These are phyloP conservation scores for Globisporangium recalcitrans DNA, from an alignment of 352 stramenopile species.

Conservation along the genomic window DNA sequence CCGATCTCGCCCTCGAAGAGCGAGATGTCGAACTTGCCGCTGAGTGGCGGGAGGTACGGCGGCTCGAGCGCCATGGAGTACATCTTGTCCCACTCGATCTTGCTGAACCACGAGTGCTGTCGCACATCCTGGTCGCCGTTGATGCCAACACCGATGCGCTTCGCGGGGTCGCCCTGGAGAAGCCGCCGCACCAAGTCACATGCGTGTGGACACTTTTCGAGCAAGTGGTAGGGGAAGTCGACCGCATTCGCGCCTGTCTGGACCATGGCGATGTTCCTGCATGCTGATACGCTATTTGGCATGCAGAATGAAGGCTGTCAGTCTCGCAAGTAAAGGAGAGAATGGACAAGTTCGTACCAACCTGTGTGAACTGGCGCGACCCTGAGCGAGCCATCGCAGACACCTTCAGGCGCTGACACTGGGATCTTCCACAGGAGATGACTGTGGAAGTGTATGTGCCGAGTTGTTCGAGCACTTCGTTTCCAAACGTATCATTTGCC, in stretches of 20 bases:
- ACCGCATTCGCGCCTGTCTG: conserved; percentile 75
- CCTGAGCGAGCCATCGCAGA: conserved; percentile 45
- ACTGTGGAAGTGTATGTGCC: conserved; percentile 48
- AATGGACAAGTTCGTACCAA: conserved; percentile 5
- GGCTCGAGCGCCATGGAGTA: conserved; percentile 48
- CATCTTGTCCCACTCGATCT: conserved; percentile 76
- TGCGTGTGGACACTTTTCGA: conserved; percentile 56
- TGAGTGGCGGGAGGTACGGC: conserved; percentile 60
- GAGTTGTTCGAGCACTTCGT: conserved; percentile 50
- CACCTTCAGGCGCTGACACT: conserved; percentile 60
- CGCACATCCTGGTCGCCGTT: conserved; percentile 63
- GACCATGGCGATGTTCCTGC: conserved; percentile 91
- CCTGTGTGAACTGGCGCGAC: conserved; percentile 56
- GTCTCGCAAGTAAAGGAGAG: not conserved
- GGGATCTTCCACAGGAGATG: conserved; percentile 55
- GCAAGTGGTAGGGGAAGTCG: conserved; percentile 64
- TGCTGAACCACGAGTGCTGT: conserved; percentile 66
- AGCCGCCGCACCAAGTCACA: conserved; percentile 90
- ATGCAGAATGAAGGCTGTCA: conserved; percentile 4
- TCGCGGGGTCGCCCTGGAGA: conserved; percentile 84
- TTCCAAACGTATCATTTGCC: conserved; percentile 70
- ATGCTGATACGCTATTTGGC: conserved; percentile 43
- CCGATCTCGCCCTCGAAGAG: conserved; percentile 74
- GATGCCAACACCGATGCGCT: conserved; percentile 66
- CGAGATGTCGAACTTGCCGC: conserved; percentile 64